Percentiles rank a stretch among this genome's conserved stretches.
Conservation (phyloP, 2,329 filamentous ascomycete species). For the Bipolaris zeicola region DNA sequence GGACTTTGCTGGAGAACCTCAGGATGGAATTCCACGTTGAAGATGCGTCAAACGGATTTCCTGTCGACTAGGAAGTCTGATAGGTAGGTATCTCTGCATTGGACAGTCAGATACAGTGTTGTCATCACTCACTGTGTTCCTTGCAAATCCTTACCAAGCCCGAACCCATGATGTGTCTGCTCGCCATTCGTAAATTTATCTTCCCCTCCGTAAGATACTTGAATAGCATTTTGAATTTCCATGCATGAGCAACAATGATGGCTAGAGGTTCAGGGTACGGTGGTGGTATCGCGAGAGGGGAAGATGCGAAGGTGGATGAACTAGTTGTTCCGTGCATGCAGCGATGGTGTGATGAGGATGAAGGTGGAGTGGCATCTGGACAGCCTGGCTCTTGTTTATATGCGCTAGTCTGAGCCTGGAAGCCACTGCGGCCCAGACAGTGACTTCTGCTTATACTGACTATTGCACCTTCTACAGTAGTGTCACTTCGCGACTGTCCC, state of each 20-base stretch:
- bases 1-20: slow-evolving; percentile 81
- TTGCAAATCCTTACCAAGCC: slow-evolving; percentile 69
- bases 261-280: no score
- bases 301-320: no score
- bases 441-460: no score
- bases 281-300: no score
- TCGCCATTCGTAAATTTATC: slow-evolving; percentile 86
- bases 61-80: slow-evolving; percentile 71
- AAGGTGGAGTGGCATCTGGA: no score
- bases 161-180: slow-evolving; percentile 73
- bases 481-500: no score
- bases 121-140: slow-evolving; percentile 53
- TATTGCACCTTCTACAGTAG: no score
- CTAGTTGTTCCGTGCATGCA: no score
- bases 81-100: slow-evolving; percentile 65
- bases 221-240: slow-evolving; percentile 71
- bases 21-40: slow-evolving; percentile 88
- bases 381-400: no score
- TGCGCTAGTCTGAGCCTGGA: no score
- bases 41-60: slow-evolving; percentile 80
- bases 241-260: slow-evolving; percentile 41
- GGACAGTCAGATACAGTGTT: slow-evolving; percentile 49
- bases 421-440: no score
- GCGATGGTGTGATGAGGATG: no score
- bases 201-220: slow-evolving; percentile 80